phyloP scores from a whole-genome alignment of 2,329 filamentous ascomycete species.

The Byssoonygena ceratinophila region DNA sequence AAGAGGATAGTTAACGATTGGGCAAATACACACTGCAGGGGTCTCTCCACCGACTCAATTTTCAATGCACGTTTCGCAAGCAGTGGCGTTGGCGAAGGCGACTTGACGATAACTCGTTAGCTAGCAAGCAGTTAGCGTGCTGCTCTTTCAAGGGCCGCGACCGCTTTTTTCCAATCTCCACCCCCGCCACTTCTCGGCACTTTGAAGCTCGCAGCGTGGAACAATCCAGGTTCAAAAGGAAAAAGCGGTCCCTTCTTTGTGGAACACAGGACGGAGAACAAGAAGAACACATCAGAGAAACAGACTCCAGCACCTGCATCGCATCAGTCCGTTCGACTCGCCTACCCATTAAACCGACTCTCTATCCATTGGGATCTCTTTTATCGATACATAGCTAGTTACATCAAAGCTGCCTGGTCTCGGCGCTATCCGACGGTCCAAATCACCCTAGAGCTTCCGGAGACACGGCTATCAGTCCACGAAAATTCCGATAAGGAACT shows the following conservation, averaged over 20 bases:
- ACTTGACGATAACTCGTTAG: background rate
- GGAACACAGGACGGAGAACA: background rate
- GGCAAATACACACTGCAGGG: background rate
- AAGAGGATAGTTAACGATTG: no score
- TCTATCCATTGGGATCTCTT: no score
- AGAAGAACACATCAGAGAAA: background rate
- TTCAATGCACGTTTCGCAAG: background rate
- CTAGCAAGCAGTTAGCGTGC: background rate
- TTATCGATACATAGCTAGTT: no score
- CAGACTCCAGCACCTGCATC: background rate
- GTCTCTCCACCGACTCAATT: background rate
- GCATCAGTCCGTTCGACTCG: no score
- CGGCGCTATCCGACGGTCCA: no score
- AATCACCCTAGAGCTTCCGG: no score
- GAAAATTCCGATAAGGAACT: no score
- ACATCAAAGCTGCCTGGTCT: no score
- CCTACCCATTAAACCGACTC: no score
- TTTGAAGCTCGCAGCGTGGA: background rate
- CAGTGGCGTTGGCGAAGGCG: background rate
- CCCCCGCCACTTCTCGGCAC: background rate
- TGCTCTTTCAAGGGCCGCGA: background rate
- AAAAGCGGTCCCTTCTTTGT: background rate
- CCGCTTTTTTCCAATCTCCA: background rate
- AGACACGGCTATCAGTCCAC: no score
- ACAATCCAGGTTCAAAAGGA: background rate